Base-by-base conservation (phyloP, 768 basidiomycete genomes). In the Mycena galopus region DNA sequence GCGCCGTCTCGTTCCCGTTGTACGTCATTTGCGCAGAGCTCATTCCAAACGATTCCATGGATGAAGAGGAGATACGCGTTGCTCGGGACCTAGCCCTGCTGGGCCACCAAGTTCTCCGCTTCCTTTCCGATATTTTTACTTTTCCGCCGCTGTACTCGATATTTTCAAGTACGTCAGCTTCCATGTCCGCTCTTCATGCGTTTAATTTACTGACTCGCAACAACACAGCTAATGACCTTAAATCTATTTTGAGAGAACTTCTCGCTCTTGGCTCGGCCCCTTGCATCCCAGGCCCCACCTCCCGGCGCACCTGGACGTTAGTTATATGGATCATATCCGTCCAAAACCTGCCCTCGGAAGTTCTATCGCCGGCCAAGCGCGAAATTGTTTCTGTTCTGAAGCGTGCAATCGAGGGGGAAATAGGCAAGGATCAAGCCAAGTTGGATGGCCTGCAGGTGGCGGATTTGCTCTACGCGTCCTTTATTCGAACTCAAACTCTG, bases 71-170 rank as follows among this genome's bases (percentile, higher is more conserved):
- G 17, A 75, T 85, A 42, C 83, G 87, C 69, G 68, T 79, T 62
- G 82, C 85, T 23, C 79, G 81, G 53, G 85, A 89, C 69, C 73
- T 84, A 21, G 84, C 85, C 12, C 78, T 78, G 2, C 76, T 93
- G n/a, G 90, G 87, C 70, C 87, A 89, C 32, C 81, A 87, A 71
- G 88, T 90, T 4, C 81, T 93, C 32, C 84, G 86, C 71, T 78
- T 88, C 58, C 73, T 89, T 47, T 86, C 89, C 6, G 84, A 84
- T 61, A 81, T 93, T 65, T 85, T 91, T 74, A 81, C 81, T n/a
- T 86, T 88, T 69, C 82, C 82, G 21, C 74, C 80, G 23, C 73
- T 92, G 69, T 82, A 84, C 80, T 75, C 80, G 16, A 76, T 85
- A 56, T 89, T 93, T 75, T 69, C 86, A 17, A 79, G 92, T 93